phyloP scores from a whole-genome alignment of 306 rosid genomes.

The Lablab purpureus region DNA sequence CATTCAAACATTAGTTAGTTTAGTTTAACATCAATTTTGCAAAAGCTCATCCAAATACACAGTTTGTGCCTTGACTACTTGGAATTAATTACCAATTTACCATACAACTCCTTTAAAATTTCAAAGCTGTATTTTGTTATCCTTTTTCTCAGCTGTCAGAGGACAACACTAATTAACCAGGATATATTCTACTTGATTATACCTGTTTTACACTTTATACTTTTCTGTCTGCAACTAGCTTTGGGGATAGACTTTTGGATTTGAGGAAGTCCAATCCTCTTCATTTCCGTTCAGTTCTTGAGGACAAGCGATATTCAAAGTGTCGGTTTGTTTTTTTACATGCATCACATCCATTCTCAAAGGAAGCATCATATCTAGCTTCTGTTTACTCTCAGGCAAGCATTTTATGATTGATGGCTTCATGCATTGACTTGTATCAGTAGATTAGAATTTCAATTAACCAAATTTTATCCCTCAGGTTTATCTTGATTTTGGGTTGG shows the following conservation, averaged over 20 bases:
- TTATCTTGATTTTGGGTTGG: constrained; percentile 92
- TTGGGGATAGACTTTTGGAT: constrained; percentile 91
- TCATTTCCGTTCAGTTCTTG: constrained; percentile 84
- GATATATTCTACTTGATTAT: not conserved
- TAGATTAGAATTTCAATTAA: constrained; percentile 31
- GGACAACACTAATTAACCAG: not conserved
- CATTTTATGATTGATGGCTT: constrained; percentile 7
- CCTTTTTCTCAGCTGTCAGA: not conserved
- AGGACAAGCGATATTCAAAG: constrained; percentile 78
- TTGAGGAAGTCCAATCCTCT: constrained; percentile 86
- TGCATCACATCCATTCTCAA: constrained; percentile 90
- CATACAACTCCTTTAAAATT: not conserved
- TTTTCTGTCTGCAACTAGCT: constrained; percentile 57
- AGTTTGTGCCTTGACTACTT: not conserved
- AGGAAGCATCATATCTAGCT: constrained; percentile 93
- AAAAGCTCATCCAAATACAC: not conserved
- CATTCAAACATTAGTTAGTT: not conserved
- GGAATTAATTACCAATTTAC: not conserved
- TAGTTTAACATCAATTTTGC: not conserved
- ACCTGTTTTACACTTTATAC: constrained; percentile 20
- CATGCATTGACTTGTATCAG: constrained; percentile 23
- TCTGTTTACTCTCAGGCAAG: constrained; percentile 84
- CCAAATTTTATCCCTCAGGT: constrained; percentile 57
- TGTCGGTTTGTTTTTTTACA: constrained; percentile 83
- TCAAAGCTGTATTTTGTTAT: not conserved